These are phyloP conservation scores for Westerdykella aurantiaca DNA, from an alignment of 2,329 filamentous ascomycete genomes.

Conservation along the genomic window DNA sequence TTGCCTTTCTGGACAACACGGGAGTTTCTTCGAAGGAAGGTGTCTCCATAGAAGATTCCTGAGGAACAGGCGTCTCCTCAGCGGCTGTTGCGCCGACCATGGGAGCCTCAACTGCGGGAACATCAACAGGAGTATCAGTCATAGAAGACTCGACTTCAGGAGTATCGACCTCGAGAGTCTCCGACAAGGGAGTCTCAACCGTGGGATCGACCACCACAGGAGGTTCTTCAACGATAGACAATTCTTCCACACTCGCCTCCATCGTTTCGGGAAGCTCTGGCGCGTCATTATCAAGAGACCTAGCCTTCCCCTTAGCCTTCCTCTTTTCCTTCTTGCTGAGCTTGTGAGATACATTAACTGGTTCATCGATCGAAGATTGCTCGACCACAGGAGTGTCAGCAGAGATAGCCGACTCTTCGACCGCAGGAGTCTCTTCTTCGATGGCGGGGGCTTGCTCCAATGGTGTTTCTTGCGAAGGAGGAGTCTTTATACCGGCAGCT, in stretches of 20 bases:
- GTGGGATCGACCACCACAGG: no score
- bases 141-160: no score
- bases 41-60: background rate
- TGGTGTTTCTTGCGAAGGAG: background rate
- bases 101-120: no score
- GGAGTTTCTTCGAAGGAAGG: background rate
- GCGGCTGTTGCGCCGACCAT: no score
- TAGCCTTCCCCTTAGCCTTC: conserved; percentile 17
- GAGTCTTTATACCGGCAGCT: background rate
- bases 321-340: conserved; percentile 41
- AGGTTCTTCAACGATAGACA: no score
- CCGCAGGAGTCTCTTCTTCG: background rate
- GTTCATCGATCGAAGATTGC: background rate
- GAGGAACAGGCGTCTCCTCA: no score
- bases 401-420: background rate
- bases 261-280: background rate
- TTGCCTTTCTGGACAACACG: background rate
- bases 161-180: no score
- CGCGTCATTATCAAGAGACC: background rate
- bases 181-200: no score
- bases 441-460: background rate
- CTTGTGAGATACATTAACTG: conserved; percentile 15
- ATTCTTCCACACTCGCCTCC: background rate
- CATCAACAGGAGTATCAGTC: no score
- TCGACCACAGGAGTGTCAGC: background rate